Base-by-base conservation (phyloP, 1,284 basidiomycete genomes). In the Amylostereum areolatum region DNA sequence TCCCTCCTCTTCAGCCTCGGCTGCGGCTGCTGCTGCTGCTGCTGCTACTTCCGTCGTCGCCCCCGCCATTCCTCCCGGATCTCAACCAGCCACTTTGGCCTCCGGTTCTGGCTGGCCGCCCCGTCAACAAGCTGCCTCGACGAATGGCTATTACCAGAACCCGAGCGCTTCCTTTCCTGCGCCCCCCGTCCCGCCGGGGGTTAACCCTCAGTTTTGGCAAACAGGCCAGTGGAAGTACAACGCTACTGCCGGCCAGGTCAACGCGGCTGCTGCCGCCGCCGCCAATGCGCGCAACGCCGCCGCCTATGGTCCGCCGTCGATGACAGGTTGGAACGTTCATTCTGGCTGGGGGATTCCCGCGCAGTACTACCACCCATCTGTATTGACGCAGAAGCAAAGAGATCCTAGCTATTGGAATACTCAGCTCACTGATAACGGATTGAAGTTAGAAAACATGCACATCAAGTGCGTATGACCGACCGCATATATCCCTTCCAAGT, bases 371-470 rank as follows among this genome's bases (percentile, higher is more conserved):
- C 81, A 83, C 52, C 84, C 85, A 0, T 80, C 77, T 66, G 85
- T 84, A 58, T 77, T 80, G 31, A 58, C 69, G 12, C 72, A 76
- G 7, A 78, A 74, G 46, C 73, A 74, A 0, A 76, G 81, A 4
- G 81, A 78, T 56, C 75, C 75, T 2, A 77, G 77, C 46, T 87
- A 87, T 62, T 76, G 82, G 61, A 71, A 72, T 2, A 76, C 74
- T 3, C 64, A 73, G 57, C 58, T 88, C 32, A 59, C 67, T 1
- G 72, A 80, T 45, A 88, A 88, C 59, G 80, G 81, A 0, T 66
- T 89, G 2, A 82, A 80, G 36, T 67, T 89, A 25, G 68, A 75
- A 56, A 74, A 78, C 48, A 85, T 87, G 82, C 71, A 83, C 43
- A 77, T 78, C 51, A 73, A 73, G 84, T 86, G 60, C 54, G 80